Evolutionary conservation across 1,284 basidiomycete genomes (phyloP), one percentile per base, ranked within the genome.

Genomic region (Papiliotrema fonsecae): DNA sequence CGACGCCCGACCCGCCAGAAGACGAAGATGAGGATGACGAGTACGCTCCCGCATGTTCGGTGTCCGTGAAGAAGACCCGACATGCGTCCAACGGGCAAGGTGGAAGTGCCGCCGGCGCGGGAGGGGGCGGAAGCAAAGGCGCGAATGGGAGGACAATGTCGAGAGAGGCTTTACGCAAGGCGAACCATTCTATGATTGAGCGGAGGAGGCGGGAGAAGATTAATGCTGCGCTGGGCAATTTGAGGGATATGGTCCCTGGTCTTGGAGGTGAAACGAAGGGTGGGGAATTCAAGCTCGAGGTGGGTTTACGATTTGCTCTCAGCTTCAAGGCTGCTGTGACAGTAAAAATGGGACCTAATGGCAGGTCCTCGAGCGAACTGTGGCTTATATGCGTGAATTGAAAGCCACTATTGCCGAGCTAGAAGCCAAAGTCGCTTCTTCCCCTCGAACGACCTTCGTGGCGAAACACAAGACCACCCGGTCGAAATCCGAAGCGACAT

Each of bases 271-370:
- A 68, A 26, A 62, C 59, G 6, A 67, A 69, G 45, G 70, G 62
- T 0, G 72, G 72, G 16, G 72, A 74, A 52, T 74, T 74, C 61
- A 74, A 74, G 57, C 60, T 74, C 9, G 72, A 74, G 58, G 71
- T 70, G 49, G 49, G 69, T 58, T 2, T 3, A 7, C 4, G 9
- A 10, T 41, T 6, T 21, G 39, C 18, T 10, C 27, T 42, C 35
- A 28, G 26, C 40, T 25, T 21, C 42, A 9, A n/a, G n/a, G n/a
- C n/a, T n/a, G n/a, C n/a, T n/a, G n/a, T n/a, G n/a, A n/a, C n/a
- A n/a, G n/a, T n/a, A n/a, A n/a, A n/a, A n/a, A n/a, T n/a, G n/a
- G n/a, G n/a, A 5, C 9, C 25, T 26, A 10, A 27, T 25, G 6
- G 7, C 43, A 72, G 70, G 72, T 74, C 1, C 58, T 74, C 19